Percentiles rank a stretch among this genome's conserved stretches.
phyloP scores from a whole-genome alignment of 768 basidiomycete species.

The Cystofilobasidium capitatum region DNA sequence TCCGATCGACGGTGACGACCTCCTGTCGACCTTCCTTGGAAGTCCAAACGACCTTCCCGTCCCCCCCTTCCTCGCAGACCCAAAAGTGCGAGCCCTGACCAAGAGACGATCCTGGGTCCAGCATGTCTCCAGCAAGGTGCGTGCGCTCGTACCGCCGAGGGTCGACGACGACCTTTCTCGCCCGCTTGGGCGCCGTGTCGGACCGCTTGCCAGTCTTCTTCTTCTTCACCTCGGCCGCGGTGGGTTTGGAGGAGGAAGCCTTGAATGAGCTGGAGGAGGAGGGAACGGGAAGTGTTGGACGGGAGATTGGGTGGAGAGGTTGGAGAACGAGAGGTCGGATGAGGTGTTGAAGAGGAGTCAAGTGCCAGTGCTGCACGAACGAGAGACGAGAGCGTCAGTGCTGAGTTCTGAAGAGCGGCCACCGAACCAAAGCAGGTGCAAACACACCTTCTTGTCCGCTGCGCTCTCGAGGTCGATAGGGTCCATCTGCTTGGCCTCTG shows the following conservation, averaged over 20 bases:
- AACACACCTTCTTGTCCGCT: constrained; percentile 15
- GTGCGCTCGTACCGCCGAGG: constrained; percentile 21
- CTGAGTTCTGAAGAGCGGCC: too few species aligned
- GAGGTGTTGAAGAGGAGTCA: constrained; percentile 27
- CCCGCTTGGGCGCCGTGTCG: constrained; percentile 5
- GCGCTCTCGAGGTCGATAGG: constrained; percentile 2
- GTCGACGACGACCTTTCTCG: constrained; percentile 19
- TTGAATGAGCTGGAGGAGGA: constrained; percentile 1
- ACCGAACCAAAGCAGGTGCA: not conserved
- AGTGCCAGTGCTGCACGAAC: constrained; percentile 22
- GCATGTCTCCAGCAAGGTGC: constrained; percentile 19
- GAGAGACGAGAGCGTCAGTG: too few species aligned
- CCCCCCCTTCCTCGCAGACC: constrained; percentile 15
- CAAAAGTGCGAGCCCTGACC: not conserved
- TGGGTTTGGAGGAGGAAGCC: not conserved
- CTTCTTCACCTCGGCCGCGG: constrained; percentile 14
- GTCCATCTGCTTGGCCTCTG: constrained; percentile 24
- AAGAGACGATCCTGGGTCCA: not conserved
- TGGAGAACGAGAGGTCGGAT: constrained; percentile 22
- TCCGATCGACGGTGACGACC: not conserved
- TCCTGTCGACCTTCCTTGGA: not conserved
- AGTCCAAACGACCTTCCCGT: not conserved
- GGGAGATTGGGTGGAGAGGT: constrained; percentile 19
- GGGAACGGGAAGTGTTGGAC: constrained; percentile 14
- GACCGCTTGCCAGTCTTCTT: constrained; percentile 21